A percentile compares a stretch with the other conserved stretches of the same genome.
Conservation (phyloP, 495 filamentous ascomycete genomes). For the Durotheca rogersii region DNA sequence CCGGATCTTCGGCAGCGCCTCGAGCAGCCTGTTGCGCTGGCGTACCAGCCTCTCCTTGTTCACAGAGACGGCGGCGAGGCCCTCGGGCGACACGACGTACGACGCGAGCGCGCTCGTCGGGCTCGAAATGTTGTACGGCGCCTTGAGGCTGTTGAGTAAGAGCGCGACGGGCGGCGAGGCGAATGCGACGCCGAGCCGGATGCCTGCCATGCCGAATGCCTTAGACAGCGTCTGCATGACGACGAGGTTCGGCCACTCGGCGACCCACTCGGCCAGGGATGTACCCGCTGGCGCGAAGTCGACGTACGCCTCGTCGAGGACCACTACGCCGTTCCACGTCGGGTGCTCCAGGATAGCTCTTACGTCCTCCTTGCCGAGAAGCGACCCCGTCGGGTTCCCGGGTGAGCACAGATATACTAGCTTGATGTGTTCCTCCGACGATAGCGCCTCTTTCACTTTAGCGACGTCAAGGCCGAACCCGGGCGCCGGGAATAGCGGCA, state of each 20-base stretch:
- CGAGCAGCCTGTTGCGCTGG: slow-evolving; percentile 74
- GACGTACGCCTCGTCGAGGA: slow-evolving; percentile 95
- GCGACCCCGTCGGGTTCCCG: slow-evolving; percentile 84
- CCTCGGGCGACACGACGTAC: slow-evolving; percentile 63
- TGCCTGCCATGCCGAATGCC: slow-evolving; percentile 92
- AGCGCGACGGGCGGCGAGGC: slow-evolving; percentile 57
- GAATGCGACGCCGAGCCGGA: slow-evolving; percentile 72
- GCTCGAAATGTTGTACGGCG: slow-evolving; percentile 90
- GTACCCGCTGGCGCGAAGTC: slow-evolving; percentile 83
- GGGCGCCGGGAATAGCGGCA: slow-evolving; percentile 64
- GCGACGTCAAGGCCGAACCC: slow-evolving; percentile 70
- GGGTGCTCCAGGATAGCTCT: slow-evolving; percentile 75
- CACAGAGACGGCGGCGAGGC: slow-evolving; percentile 67
- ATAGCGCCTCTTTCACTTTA: slow-evolving; percentile 64
- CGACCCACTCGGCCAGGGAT: slow-evolving; percentile 88
- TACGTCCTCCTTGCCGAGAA: slow-evolving; percentile 77
- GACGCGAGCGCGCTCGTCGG: slow-evolving; percentile 80
- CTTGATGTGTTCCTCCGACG: slow-evolving; percentile 70
- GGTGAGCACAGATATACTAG: slow-evolving; percentile 89
- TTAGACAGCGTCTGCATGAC: slow-evolving; percentile 98
- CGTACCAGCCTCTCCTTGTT: slow-evolving; percentile 66
- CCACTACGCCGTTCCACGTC: slow-evolving; percentile 91
- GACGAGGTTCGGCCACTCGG: slow-evolving; percentile 92
- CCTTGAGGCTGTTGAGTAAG: slow-evolving; percentile 87
- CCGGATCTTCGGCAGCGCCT: slow-evolving; percentile 69